phyloP scores from a whole-genome alignment of 2,329 filamentous ascomycete species.

The Fusarium denticulatum region DNA sequence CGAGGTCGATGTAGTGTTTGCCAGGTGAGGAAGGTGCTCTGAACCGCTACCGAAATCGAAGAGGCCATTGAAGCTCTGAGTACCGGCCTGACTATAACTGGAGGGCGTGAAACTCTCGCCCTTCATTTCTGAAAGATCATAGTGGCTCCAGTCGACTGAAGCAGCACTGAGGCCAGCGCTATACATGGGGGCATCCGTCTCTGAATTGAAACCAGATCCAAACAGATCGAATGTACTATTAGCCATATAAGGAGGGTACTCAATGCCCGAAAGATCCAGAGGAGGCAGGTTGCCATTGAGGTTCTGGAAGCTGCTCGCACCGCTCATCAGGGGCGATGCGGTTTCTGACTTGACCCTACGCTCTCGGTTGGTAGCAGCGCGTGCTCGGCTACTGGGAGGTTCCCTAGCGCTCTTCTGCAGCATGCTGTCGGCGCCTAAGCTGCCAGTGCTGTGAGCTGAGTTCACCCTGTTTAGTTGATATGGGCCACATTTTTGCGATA shows the following conservation, averaged over 20 bases:
- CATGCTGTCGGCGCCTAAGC: slow-evolving; percentile 56
- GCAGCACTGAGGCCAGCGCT: slow-evolving; percentile 69
- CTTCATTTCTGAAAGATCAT: slow-evolving; percentile 58
- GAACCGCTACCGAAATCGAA: slow-evolving; percentile 63
- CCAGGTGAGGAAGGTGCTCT: slow-evolving; percentile 65
- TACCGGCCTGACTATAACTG: slow-evolving; percentile 63
- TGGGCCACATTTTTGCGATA: slow-evolving; percentile 69
- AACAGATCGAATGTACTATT: slow-evolving; percentile 63
- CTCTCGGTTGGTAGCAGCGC: slow-evolving; percentile 54
- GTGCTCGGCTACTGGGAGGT: slow-evolving; percentile 49
- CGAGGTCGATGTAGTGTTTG: slow-evolving; percentile 69
- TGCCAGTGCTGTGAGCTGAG: slow-evolving; percentile 64
- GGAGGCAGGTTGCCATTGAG: slow-evolving; percentile 64
- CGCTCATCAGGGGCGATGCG: slow-evolving; percentile 65
- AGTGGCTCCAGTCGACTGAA: slow-evolving; percentile 58
- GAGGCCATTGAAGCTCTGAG: slow-evolving; percentile 60
- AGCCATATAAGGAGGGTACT: slow-evolving; percentile 60
- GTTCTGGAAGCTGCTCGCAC: slow-evolving; percentile 60
- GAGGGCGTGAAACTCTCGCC: slow-evolving; percentile 62
- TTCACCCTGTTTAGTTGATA: slow-evolving; percentile 69
- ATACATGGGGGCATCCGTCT: slow-evolving; percentile 67
- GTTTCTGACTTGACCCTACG: slow-evolving; percentile 70
- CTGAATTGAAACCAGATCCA: slow-evolving; percentile 57
- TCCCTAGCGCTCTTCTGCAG: slow-evolving; percentile 52
- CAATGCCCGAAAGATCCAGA: slow-evolving; percentile 67